A percentile compares a stretch with the other conserved stretches of the same genome.
These are phyloP conservation scores for Paramecium primaurelia DNA, from an alignment of 73 alveolate genomes.

Conservation along the genomic window DNA sequence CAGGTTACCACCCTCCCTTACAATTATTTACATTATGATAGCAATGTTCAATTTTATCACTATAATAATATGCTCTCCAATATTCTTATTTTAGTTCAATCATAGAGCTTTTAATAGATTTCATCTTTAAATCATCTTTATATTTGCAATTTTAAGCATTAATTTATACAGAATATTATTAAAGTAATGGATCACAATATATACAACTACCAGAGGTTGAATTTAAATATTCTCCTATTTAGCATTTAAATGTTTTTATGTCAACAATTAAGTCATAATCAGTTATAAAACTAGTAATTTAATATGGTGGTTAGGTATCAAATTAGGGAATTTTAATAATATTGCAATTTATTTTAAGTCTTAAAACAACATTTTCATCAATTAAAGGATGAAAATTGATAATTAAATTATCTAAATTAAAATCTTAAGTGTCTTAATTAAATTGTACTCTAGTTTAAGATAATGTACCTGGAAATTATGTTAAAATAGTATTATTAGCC, in stretches of 20 bases:
- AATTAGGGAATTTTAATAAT: not conserved
- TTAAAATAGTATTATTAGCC: not conserved
- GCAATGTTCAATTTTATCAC: not conserved
- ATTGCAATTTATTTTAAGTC: not conserved
- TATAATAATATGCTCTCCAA: not conserved
- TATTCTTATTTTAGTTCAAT: not conserved
- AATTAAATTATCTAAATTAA: not conserved
- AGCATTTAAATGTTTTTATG: not conserved
- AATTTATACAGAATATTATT: not conserved
- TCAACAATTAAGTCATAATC: not conserved
- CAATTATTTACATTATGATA: not conserved
- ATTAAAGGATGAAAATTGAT: not conserved
- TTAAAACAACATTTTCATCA: not conserved
- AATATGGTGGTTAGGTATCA: not conserved
- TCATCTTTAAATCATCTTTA: not conserved
- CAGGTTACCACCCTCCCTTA: slow-evolving; percentile 1
- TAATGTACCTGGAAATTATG: not conserved
- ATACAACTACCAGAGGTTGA: not conserved
- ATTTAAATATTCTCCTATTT: not conserved
- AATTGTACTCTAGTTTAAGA: not conserved
- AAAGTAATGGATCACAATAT: not conserved
- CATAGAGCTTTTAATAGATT: not conserved
- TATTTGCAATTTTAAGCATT: not conserved
- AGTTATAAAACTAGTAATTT: not conserved
- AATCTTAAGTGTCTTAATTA: not conserved